phyloP scores from a whole-genome alignment of 345 rosid species.

The Euphorbia tirucalli region DNA sequence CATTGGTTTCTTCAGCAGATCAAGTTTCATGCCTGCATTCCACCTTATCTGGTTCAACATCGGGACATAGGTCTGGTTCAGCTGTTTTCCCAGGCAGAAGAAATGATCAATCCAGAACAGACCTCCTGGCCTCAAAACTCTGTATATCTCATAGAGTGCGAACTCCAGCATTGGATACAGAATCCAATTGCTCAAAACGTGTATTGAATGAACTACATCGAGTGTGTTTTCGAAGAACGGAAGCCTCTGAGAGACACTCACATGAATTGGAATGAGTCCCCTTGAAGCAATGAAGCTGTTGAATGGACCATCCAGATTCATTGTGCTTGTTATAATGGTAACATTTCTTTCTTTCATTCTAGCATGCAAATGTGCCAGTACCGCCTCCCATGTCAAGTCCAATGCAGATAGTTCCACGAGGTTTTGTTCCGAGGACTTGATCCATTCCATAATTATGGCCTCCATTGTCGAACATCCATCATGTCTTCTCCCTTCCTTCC shows the following conservation, averaged over 20 bases:
- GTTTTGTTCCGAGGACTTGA: conserved; percentile 31
- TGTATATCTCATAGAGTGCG: conserved; percentile 39
- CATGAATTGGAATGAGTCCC: conserved; percentile 46
- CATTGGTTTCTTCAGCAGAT: too few relatives aligned
- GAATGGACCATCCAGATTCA: conserved; percentile 56
- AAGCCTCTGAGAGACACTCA: conserved; percentile 47
- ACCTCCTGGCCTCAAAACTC: conserved; percentile 56
- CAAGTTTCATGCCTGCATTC: too few relatives aligned
- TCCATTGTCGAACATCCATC: conserved; percentile 41
- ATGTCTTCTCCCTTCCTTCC: conserved; percentile 36
- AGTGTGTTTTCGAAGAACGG: conserved; percentile 57
- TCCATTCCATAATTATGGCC: conserved; percentile 43
- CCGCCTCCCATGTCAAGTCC: conserved; percentile 57
- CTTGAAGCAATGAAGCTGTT: conserved; percentile 51
- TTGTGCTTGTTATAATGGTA: conserved; percentile 43
- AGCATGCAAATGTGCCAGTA: conserved; percentile 52
- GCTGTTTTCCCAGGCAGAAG: conserved; percentile 48
- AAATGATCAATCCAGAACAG: conserved; percentile 54
- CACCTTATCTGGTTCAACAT: too few relatives aligned
- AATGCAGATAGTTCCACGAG: conserved; percentile 32
- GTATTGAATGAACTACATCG: conserved; percentile 55
- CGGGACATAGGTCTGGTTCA: conserved; percentile 51
- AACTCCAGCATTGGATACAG: conserved; percentile 47
- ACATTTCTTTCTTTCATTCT: conserved; percentile 55
- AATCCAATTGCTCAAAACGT: conserved; percentile 48